Evolutionary conservation across 768 basidiomycete species (phyloP), one percentile per base, ranked within the genome.

Genomic region (Mycena epipterygia): DNA sequence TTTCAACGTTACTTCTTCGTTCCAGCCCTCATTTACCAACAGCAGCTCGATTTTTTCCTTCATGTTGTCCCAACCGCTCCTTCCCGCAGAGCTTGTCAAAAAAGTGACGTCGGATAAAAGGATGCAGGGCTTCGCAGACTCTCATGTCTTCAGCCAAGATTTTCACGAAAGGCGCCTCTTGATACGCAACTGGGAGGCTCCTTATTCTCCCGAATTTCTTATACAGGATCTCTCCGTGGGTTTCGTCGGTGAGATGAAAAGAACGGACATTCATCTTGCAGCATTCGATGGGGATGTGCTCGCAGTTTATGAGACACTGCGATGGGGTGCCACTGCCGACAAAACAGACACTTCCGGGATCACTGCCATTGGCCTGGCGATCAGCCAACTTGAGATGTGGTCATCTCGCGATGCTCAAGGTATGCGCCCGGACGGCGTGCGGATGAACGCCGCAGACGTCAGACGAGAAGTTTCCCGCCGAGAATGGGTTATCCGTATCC

Each of bases 351-450:
- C 12, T 23, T 52, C 66, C 7, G 66, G 58, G 2, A 44, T 61
- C 37, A 67, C 66, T 46, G 51, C 66, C n/a, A 42, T 67, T 19
- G 60, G 66, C 23, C 59, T 67, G 3, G 66, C 66, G 9, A 35
- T 67, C 44, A 21, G 27, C 5, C 66, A 55, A 2, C 57, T 67
- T 17, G 57, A 58, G 19, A 39, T 23, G 19, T 9, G 23, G 27
- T 51, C 58, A 39, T 60, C 66, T 2, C 66, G 39, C 35, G 11
- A 16, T 35, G 25, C 41, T 12, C 17, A 5, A 39, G 56, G 21
- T 32, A 23, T 67, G 23, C 23, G 42, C 19, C 35, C 55, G 9
- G 29, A 57, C 35, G 55, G 65, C 13, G 25, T 7, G 6, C 35
- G 5, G n/a, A 37, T 42, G 57, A 32, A 6, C 11, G 46, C 56